Evolutionary conservation across 176 grass and related monocot species (phyloP).

Genomic region (Raddia guianensis): DNA sequence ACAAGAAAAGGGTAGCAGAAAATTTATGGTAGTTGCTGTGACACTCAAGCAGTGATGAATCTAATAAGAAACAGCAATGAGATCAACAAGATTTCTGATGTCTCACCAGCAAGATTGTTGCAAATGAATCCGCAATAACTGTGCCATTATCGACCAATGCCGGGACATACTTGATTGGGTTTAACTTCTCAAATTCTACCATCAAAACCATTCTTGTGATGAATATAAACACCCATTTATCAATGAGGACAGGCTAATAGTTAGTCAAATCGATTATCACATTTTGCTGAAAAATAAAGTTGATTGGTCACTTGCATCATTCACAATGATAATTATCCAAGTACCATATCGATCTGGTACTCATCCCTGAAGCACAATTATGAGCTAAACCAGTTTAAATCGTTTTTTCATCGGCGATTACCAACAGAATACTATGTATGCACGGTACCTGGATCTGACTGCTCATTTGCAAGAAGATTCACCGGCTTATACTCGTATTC

Average conservation of each 20-base stretch:
- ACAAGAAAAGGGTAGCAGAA: neutral
- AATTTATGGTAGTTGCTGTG: neutral
- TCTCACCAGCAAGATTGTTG: conserved; percentile 42
- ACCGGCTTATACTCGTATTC: conserved; percentile 30
- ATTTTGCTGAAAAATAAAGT: no score
- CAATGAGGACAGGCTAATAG: no score
- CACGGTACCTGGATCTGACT: conserved; percentile 31
- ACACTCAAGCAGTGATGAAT: neutral
- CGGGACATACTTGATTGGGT: conserved; percentile 41
- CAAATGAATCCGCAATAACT: conserved; percentile 1
- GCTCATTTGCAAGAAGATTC: conserved; percentile 37
- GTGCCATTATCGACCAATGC: neutral
- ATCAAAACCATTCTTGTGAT: neutral
- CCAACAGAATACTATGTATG: neutral
- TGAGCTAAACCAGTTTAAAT: neutral
- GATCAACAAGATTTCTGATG: neutral
- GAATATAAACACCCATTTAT: neutral
- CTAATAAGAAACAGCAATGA: neutral
- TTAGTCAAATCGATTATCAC: no score
- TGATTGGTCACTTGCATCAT: no score
- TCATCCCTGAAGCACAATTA: neutral
- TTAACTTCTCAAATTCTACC: conserved; percentile 37
- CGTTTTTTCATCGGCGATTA: neutral
- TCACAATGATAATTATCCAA: neutral
- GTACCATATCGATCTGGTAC: neutral